Evolutionary conservation across 2,329 filamentous ascomycete genomes (phyloP), one percentile per base, ranked within the genome.

Genomic region (Bisporella sp.): DNA sequence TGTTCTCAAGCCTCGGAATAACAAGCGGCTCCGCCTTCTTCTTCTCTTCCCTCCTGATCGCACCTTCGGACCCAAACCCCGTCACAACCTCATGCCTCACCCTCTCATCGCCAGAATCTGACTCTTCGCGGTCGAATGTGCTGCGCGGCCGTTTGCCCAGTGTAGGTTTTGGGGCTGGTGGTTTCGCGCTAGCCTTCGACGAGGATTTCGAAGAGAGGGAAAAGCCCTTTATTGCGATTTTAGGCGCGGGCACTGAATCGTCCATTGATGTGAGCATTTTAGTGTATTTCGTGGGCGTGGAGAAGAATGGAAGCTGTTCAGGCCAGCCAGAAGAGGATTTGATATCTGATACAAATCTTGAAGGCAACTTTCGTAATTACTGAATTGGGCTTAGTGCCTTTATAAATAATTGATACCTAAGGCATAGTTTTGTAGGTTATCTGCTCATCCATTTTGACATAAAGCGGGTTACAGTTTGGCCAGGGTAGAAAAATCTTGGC

Each of bases 1-100:
- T 72, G 66, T 86, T 87, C 55, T 71, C 68, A 59, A 77, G 72
- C 39, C 69, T 69, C 31, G 73, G 69, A 56, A 89, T 88, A 13
- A 87, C 70, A 42, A 81, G 70, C 6, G 72, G 71, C 30, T 59
- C 53, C 30, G 13, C 54, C 72, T 33, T 51, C 41, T 49, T 45
- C 12, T 58, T 73, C 59, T 66, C 56, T 30, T 45, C 42, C 30
- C 12, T 51, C 35, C 40, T 64, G 8, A 62, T 54, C 6, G 62
- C 78, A 31, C 77, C 70, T 57, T 77, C 74, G 30, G 63, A 68
- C 1, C 73, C 73, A 53, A 79, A 76, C 0, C 72, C 75, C 6
- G 73, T 74, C 31, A 81, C 77, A 29, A 61, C 64, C 59, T 80
- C 73, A 54, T 73, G 69, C 31, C 62, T 67, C 7, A 60, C 61